Conservation (phyloP, 768 basidiomycete genomes). For the Amanita jacksonii region DNA sequence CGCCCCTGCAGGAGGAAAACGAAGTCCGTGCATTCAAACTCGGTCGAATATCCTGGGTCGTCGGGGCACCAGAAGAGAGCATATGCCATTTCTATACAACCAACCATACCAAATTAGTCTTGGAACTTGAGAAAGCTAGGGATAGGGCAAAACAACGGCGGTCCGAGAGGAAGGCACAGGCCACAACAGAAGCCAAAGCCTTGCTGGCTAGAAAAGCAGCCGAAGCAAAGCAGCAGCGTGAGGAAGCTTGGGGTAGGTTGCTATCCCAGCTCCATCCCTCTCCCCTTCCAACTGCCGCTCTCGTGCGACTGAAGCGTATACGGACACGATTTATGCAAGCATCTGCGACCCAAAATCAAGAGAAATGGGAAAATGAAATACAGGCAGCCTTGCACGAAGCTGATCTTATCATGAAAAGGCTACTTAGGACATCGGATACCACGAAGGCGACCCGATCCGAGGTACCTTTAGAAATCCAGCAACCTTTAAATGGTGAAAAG, state of each 20-base stretch:
- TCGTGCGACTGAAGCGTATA: constrained; percentile 44
- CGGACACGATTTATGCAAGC: constrained; percentile 51
- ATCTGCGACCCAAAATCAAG: constrained; percentile 34
- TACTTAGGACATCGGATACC: not conserved
- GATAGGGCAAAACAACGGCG: constrained; percentile 24
- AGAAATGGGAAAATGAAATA: constrained; percentile 60
- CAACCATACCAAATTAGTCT: constrained; percentile 27
- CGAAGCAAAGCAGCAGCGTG: constrained; percentile 47
- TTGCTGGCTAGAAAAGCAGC: constrained; percentile 55
- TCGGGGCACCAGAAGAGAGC: constrained; percentile 43
- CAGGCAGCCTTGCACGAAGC: constrained; percentile 45
- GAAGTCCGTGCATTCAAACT: constrained; percentile 26
- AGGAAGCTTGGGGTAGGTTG: constrained; percentile 57
- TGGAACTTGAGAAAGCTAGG: constrained; percentile 34
- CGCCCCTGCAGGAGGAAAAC: constrained; percentile 41
- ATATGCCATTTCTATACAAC: constrained; percentile 36
- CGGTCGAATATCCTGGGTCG: constrained; percentile 39
- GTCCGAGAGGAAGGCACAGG: constrained; percentile 24
- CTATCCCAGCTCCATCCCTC: constrained; percentile 46
- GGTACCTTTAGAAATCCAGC: not conserved
- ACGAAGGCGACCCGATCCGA: not conserved
- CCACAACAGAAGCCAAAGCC: constrained; percentile 36
- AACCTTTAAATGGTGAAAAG: constrained; percentile 38
- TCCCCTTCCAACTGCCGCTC: constrained; percentile 36
- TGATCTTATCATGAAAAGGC: constrained; percentile 35